Evolutionary conservation across 768 basidiomycete genomes (phyloP).

Genomic region (Lentinula sp.): DNA sequence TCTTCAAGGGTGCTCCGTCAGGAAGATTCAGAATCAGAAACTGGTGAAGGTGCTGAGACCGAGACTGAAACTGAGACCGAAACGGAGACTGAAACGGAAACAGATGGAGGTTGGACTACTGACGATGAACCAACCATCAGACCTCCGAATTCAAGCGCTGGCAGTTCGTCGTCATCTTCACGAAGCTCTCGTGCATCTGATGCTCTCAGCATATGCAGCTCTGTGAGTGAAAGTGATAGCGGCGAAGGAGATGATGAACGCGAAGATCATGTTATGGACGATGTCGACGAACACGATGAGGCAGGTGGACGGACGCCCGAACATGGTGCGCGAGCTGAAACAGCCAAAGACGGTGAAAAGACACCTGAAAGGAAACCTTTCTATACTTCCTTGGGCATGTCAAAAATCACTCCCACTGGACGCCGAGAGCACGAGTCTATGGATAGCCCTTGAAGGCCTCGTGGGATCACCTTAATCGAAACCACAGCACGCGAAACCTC

Average conservation of each 20-base stretch:
- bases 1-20: background rate
- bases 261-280: constrained; percentile 12
- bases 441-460: background rate
- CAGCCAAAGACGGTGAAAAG: constrained; percentile 13
- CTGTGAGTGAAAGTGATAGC: constrained; percentile 13
- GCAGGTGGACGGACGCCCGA: constrained; percentile 16
- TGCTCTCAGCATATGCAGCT: constrained; percentile 18
- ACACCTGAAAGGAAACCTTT: constrained; percentile 17
- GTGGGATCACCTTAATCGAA: background rate
- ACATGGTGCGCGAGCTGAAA: background rate
- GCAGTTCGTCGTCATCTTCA: constrained; percentile 7
- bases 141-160: constrained; percentile 26
- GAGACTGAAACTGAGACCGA: constrained; percentile 23
- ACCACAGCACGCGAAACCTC: background rate
- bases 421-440: background rate
- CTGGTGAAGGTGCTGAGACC: constrained; percentile 20
- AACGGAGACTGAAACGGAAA: constrained; percentile 36
- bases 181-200: constrained; percentile 16
- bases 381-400: background rate
- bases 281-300: constrained; percentile 19
- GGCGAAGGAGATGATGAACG: constrained; percentile 17
- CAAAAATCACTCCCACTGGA: background rate
- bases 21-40: constrained; percentile 21
- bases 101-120: constrained; percentile 55
- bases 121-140: constrained; percentile 84